Evolutionary conservation across 2,329 filamentous ascomycete species (phyloP), one percentile per base, ranked within the genome.

Genomic region (Arthrobotrys entomopaga): DNA sequence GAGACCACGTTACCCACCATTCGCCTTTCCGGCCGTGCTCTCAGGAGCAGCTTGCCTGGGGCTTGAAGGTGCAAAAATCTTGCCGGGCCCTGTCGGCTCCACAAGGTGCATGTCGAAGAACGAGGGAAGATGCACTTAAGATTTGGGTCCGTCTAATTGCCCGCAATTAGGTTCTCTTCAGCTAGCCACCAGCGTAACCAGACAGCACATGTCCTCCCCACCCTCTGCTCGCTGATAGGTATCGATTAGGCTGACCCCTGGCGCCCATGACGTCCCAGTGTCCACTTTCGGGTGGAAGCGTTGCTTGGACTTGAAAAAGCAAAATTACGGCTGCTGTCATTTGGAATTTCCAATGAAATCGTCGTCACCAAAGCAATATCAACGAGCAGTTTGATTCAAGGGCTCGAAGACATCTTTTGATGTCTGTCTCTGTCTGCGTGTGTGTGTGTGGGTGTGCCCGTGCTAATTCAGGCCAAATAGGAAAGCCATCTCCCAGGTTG

Each of bases 171-270:
- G 54, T 73, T 72, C 66, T 34, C 29, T 57, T 65, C 69, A 65
- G 69, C 61, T 61, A 73, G 69, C 69, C 69, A 73, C 69, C 69
- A 73, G 54, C 69, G 69, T 73, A 73, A 73, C 69, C 69, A 42
- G 69, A 73, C 69, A 72, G 67, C 67, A 72, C 67, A 65, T 59
- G 53, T 59, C 46, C 56, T 65, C 69, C 43, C 69, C 69, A 73
- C 69, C 57, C 50, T 49, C 20, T 58, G 48, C 59, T 58, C 34
- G 38, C 49, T 73, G 56, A 65, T 65, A 65, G 53, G 60, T 46
- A 72, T 54, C 60, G 59, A 72, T 66, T 65, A 69, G 53, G 56
- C 16, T 22, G 20, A 49, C 57, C 60, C 69, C 69, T 57, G 57
- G 49, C 61, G 67, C 61, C 61, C 69, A 73, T 73, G 69, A 73